Evolutionary conservation across 2,329 filamentous ascomycete genomes (phyloP), one percentile per base, ranked within the genome.

Genomic region (Cordyceps militaris): DNA sequence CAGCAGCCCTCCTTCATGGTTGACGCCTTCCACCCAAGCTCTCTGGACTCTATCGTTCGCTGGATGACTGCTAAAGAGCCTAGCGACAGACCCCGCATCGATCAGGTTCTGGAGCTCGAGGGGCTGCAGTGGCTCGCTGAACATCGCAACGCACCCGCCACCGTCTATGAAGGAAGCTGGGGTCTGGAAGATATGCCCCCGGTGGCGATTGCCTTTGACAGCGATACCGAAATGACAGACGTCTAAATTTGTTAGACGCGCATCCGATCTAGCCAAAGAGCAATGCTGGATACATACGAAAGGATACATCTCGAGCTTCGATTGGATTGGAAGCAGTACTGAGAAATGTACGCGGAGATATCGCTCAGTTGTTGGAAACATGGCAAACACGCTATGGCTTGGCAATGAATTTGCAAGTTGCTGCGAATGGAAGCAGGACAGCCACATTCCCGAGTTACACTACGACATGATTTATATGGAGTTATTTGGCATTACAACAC

Each of bases 81-180:
- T 0, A 72, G 76, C 13, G 76, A 85, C 51, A 88, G 94, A 55
- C 94, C 93, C 4, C 82, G 80, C 1, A 82, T 91, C 24, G 80
- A 87, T 54, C 82, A 95, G 62, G 74, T 99, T 11, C 80, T 96
- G 48, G 74, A 81, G 47, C 81, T 86, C 1, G 84, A 86, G 50
- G 90, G 91, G 24, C 80, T 96, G 54, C 81, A 80, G 61, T 99
- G 94, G 89, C 87, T 95, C 32, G 82, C 85, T 56, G 75, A 78
- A 52, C 85, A 91, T 61, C 85, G 91, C 57, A 85, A 88, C 57
- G 89, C 91, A 11, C 89, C 91, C 46, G 94, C 94, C n/a, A 97
- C 91, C 0, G 86, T 99, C 55, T 99, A 89, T 65, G 94, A 99
- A 74, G 94, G 94, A 61, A 94, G 90, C 69, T 99, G 92, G 88